These are phyloP conservation scores for Trametes coccinea DNA, from an alignment of 768 basidiomycete genomes.

Conservation along the genomic window DNA sequence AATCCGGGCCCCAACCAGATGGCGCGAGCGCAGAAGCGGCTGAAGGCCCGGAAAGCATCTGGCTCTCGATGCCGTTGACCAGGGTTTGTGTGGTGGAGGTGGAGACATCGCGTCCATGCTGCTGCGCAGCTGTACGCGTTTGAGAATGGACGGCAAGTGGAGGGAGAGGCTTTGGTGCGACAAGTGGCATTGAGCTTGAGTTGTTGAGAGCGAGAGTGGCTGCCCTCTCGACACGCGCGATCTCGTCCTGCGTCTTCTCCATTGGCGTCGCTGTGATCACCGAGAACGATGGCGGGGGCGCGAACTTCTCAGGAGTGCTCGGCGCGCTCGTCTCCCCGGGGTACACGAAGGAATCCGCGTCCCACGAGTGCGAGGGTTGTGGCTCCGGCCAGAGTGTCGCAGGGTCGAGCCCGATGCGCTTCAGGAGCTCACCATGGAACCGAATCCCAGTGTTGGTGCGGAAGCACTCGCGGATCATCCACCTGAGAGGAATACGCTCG, in stretches of 20 bases:
- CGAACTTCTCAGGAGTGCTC: background rate
- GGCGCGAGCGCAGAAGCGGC: background rate
- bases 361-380: slow-evolving; percentile 11
- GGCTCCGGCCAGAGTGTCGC: slow-evolving; percentile 29
- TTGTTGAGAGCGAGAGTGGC: background rate
- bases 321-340: background rate
- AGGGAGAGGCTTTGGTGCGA: background rate
- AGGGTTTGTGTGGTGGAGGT: slow-evolving; percentile 9
- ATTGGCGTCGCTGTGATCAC: slow-evolving; percentile 25
- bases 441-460: slow-evolving; percentile 46
- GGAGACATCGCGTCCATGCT: slow-evolving; percentile 11
- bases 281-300: slow-evolving; percentile 3
- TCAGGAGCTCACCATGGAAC: slow-evolving; percentile 35
- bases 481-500: slow-evolving; percentile 68
- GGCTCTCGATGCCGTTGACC: background rate
- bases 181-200: background rate
- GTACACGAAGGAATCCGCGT: slow-evolving; percentile 6
- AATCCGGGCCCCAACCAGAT: slow-evolving; percentile 8
- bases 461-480: slow-evolving; percentile 55
- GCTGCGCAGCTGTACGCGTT: background rate
- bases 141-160: background rate
- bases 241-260: slow-evolving; percentile 4
- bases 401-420: slow-evolving; percentile 35
- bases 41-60: background rate
- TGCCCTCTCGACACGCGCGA: slow-evolving; percentile 2